Base-by-base conservation (phyloP, 768 basidiomycete species). In the Lactifluus hygrophoroides region DNA sequence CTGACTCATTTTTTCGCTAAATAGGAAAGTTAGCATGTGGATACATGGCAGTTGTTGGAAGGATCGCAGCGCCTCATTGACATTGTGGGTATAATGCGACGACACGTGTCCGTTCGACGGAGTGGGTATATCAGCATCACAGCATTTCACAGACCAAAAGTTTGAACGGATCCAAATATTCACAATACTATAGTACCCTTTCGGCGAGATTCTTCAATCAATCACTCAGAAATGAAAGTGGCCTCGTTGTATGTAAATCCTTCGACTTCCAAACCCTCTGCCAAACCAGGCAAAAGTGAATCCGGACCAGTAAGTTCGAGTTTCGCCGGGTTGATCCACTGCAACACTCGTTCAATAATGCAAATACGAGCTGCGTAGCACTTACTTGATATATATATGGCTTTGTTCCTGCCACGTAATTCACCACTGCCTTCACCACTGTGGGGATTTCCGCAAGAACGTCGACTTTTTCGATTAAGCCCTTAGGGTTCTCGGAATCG, bases 401-500 rank as follows among this genome's bases (percentile, higher is more conserved):
- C 71, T 94, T 94, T 21, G 90, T 92, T 40, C 91, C 89, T 38
- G 94, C 84, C 37, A 93, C 93, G 66, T 95, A 95, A 67, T 86
- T 91, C 64, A 99, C 85, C 61, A 93, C 86, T 71, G 93, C 83
- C 76, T 93, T 92, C 70, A 99, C 74, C 54, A 95, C 84, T 60
- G 86, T 85, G 11, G 96, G 96, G 63, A 96, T 90, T 75, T 99
- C 94, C 5, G 89, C 94, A 9, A 99, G 80, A 3, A 98, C 84
- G 67, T 99, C 94, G 27, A 98, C 90, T 72, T 95, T 94, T 71
- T 93, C 90, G 51, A 94, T 79, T 64, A 96, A 74, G 0, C 91
- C 92, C 38, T 81, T 83, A 14, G 84, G 82, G n/a, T 73, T 69
- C 54, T 74, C 70, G 27, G 81, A 72, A 50, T 73, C 69, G 25